phyloP scores from a whole-genome alignment of 257 asterid genomes.

The Verbascum thapsus region DNA sequence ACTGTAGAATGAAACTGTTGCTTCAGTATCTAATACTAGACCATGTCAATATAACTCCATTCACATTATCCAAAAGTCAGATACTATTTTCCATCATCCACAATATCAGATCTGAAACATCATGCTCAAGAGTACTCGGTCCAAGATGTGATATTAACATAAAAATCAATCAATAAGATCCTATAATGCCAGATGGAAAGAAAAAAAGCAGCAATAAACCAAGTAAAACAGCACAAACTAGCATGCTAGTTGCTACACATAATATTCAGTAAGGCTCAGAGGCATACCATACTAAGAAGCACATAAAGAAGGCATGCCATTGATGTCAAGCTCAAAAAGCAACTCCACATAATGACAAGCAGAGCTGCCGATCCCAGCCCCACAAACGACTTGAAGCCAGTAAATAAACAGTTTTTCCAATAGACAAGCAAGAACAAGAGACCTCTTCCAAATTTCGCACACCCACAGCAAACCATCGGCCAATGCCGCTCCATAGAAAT shows the following conservation, averaged over 20 bases:
- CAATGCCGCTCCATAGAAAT: constrained; percentile 82
- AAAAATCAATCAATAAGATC: constrained; percentile 28
- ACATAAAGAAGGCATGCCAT: constrained; percentile 85
- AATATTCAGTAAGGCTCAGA: constrained; percentile 23
- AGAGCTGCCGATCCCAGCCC: constrained; percentile 90
- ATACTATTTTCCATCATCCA: too few species aligned
- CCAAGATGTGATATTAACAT: constrained; percentile 3
- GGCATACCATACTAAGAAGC: constrained; percentile 93
- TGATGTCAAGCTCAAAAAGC: constrained; percentile 94
- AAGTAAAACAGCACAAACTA: not conserved
- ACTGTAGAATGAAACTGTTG: too few species aligned
- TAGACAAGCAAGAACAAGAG: constrained; percentile 57
- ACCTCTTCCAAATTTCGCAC: constrained; percentile 59
- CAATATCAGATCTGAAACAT: constrained; percentile 18
- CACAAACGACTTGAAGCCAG: constrained; percentile 68
- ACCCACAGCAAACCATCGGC: constrained; percentile 90
- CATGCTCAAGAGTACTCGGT: constrained; percentile 25
- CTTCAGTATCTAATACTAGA: too few species aligned
- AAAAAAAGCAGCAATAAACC: constrained; percentile 25
- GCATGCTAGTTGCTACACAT: not conserved
- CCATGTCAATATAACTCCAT: not conserved
- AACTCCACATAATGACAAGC: constrained; percentile 95
- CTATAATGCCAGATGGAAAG: not conserved
- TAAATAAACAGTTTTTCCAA: constrained; percentile 73
- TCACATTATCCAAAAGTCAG: constrained; percentile 23